Evolutionary conservation across 257 asterid genomes (phyloP), one percentile per base, ranked within the genome.

Genomic region (Solanum neorickii): DNA sequence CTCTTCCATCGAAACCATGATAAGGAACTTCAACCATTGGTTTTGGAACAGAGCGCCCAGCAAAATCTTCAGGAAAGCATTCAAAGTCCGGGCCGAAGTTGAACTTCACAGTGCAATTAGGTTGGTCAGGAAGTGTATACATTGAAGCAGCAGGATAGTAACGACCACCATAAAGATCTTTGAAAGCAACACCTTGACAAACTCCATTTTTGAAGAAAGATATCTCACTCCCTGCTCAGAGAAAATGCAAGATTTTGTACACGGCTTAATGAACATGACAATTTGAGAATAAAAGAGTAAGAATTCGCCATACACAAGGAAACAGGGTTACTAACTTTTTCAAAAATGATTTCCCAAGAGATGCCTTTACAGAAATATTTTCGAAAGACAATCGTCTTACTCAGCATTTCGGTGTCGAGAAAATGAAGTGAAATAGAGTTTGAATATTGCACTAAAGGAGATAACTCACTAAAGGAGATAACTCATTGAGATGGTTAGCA

Each of bases 51-150:
- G 93, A 93, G 75, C 94, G 94, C 12, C 88, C 98, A 78, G 94
- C 98, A 85, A 97, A 94, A 86, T 96, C 98, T 37, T 93, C 94
- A 10, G 99, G 99, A 83, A 92, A 96, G 37, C 14, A 73, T 82
- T 95, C 98, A 88, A 97, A 97, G 87, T 96, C 94, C n/a, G 99
- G 99, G 56, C 99, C 99, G 41, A 97, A 97, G 91, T 96, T 97
- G 95, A 96, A 97, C 92, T 92, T 94, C 84, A 97, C 98, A 62
- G 91, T 91, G 88, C 99, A 97, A 87, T 93, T 92, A 44, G 99
- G 96, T 87, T 96, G 98, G 91, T 95, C 93, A 1, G 99, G 99
- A 87, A 97, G 98, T 29, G 99, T 97, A 91, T 93, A 97, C 98
- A 97, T 95, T 46, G 99, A 97, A 86, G 99, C 99, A 35, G 99